Evolutionary conservation across 768 basidiomycete genomes (phyloP).

Genomic region (Boletus sp.): DNA sequence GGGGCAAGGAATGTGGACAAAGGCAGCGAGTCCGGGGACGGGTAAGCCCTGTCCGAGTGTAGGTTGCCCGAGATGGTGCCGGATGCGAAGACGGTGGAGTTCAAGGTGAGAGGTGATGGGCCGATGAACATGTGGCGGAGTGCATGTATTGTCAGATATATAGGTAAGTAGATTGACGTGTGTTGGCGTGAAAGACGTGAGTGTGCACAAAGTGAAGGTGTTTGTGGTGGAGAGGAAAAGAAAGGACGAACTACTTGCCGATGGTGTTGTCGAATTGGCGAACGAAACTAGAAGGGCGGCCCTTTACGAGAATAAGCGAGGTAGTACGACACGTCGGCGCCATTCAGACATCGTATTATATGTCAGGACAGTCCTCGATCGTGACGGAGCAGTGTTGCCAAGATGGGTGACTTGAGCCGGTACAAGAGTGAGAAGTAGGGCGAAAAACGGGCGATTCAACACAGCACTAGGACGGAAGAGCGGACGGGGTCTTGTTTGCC

Average conservation of each 20-base stretch:
- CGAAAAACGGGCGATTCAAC: conserved; percentile 9
- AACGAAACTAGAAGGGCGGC: background rate
- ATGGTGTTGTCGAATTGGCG: conserved; percentile 5
- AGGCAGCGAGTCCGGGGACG: conserved; percentile 14
- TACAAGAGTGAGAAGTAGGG: background rate
- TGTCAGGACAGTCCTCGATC: conserved; percentile 4
- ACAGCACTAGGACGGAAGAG: conserved; percentile 11
- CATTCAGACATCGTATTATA: conserved; percentile 4
- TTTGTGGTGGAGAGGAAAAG: conserved; percentile 9
- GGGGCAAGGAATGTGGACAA: conserved; percentile 16
- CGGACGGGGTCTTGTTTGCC: conserved; percentile 7
- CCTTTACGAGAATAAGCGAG: conserved; percentile 20
- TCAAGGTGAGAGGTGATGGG: conserved; percentile 20
- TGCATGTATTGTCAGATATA: conserved; percentile 27
- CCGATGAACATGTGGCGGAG: conserved; percentile 27
- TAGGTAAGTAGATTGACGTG: conserved; percentile 12
- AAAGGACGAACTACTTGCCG: conserved; percentile 13
- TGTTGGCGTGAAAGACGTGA: conserved; percentile 25
- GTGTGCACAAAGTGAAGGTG: conserved; percentile 15
- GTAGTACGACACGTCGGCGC: conserved; percentile 15
- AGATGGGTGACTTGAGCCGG: background rate
- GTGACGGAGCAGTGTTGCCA: conserved; percentile 9
- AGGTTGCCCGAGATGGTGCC: conserved; percentile 4
- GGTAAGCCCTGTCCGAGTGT: conserved; percentile 6
- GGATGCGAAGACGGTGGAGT: conserved; percentile 8